Conservation (phyloP, 164 flowering plant species). For the Akebia trifoliata region DNA sequence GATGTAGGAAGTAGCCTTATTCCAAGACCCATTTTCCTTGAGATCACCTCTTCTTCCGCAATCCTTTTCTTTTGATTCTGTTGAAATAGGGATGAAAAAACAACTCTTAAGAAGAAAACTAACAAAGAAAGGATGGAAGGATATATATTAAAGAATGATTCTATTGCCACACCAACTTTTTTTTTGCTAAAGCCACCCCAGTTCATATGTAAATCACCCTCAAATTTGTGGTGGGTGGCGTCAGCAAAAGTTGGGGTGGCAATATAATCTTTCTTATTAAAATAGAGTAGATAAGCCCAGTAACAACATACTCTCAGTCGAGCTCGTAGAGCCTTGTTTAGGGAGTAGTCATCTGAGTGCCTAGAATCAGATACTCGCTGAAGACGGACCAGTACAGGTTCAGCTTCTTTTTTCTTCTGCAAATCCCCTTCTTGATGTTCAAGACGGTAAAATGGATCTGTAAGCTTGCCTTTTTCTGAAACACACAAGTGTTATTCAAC, state of each 20-base stretch:
- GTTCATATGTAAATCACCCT: no score
- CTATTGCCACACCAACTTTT: no score
- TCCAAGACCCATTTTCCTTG: constrained; percentile 67
- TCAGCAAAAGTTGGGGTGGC: no score
- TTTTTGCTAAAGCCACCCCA: no score
- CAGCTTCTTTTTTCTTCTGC: constrained; percentile 92
- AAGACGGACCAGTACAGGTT: constrained; percentile 83
- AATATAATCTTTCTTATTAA: no score
- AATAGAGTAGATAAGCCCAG: constrained; percentile 8
- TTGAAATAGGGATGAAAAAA: neutral
- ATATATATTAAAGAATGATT: neutral
- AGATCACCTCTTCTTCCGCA: constrained; percentile 67
- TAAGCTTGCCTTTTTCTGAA: constrained; percentile 79
- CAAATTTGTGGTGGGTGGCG: no score
- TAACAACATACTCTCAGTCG: constrained; percentile 49
- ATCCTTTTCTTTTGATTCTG: constrained; percentile 86
- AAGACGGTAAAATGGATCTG: constrained; percentile 96
- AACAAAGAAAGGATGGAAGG: neutral
- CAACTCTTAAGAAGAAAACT: neutral
- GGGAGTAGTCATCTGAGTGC: constrained; percentile 79
- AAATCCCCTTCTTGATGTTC: constrained; percentile 90
- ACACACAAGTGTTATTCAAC: constrained; percentile 1
- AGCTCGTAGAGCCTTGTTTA: constrained; percentile 75
- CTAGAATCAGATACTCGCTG: constrained; percentile 81
- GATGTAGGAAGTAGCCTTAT: constrained; percentile 71